A percentile compares a stretch with the other conserved stretches of the same genome.
Conservation (phyloP, 768 basidiomycete genomes). For the Lepiota brunneoincarnata region DNA sequence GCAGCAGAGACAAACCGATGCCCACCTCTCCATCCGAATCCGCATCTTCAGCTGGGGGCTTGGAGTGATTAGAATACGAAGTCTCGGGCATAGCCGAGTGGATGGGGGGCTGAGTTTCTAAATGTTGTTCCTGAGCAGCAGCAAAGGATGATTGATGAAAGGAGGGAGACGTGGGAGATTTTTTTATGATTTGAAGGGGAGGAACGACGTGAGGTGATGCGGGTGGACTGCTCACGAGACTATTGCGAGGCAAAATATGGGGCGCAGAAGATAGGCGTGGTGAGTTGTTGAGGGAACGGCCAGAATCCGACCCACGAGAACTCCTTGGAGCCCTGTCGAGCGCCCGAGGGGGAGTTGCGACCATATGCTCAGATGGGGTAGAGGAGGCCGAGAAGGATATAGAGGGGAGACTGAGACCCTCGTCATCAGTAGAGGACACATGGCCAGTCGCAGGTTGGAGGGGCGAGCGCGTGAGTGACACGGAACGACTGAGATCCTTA, state of each 20-base stretch:
- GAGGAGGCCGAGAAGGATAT: constrained; percentile 11
- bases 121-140: constrained; percentile 8
- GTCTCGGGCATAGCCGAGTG: constrained; percentile 18
- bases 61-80: constrained; percentile 20
- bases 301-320: not conserved
- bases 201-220: constrained; percentile 8
- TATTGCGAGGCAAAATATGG: not conserved
- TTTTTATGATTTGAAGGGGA: constrained; percentile 26
- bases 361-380: not conserved
- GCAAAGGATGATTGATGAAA: not conserved
- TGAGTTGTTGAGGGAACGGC: not conserved
- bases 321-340: not conserved
- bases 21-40: constrained; percentile 60
- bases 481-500: constrained; percentile 1
- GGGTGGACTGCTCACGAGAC: constrained; percentile 3
- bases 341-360: not conserved
- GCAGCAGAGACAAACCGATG: constrained; percentile 67
- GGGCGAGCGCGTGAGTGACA: not conserved
- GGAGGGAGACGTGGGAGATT: constrained; percentile 18
- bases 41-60: constrained; percentile 27
- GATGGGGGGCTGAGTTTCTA: constrained; percentile 8
- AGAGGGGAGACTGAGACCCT: not conserved
- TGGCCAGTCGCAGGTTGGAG: not conserved
- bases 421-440: not conserved
- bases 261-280: not conserved